Evolutionary conservation across 139 green algal genomes (phyloP), one percentile per base, ranked within the genome.

Genomic region (Volvox africanus): DNA sequence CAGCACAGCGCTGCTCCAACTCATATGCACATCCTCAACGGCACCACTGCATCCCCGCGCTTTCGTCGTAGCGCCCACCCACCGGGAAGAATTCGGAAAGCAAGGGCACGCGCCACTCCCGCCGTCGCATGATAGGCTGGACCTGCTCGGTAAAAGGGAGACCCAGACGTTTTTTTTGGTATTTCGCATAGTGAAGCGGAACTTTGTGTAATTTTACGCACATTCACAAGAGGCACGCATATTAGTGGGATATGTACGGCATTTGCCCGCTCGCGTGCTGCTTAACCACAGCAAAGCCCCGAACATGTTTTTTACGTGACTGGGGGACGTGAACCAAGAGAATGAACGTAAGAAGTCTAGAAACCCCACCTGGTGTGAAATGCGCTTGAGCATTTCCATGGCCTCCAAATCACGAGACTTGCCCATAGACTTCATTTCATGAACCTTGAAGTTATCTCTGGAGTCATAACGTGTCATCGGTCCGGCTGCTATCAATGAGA

Each of bases 121-220:
- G 94, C 3, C 93, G 94, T 5, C 92, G 84, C 95, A 99, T 96
- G 80, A 99, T 96, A 62, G 97, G 97, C 92, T 99, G 96, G n/a
- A 99, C 97, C 83, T 84, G 78, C 35, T 33, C 5, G 71, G 71
- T 20, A 55, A 55, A 55, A 9, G 44, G 44, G 44, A 14, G 44
- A 55, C 44, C n/a, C n/a, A n/a, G n/a, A n/a, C n/a, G n/a, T n/a
- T n/a, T n/a, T n/a, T n/a, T 55, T 55, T 55, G 44, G 5, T 9
- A 9, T 55, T 55, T 55, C 5, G 44, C 44, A 55, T 55, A 55
- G 44, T 55, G 5, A n/a, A 9, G 44, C 44, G 9, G 44, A 55
- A 55, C 44, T 9, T 55, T 55, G 5, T 55, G 44, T 55, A 55
- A 55, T 55, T 9, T 55, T 9, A 55, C 44, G 44, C n/a, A 55